Conservation (phyloP, 1,284 basidiomycete species). For the Malassezia globosa region DNA sequence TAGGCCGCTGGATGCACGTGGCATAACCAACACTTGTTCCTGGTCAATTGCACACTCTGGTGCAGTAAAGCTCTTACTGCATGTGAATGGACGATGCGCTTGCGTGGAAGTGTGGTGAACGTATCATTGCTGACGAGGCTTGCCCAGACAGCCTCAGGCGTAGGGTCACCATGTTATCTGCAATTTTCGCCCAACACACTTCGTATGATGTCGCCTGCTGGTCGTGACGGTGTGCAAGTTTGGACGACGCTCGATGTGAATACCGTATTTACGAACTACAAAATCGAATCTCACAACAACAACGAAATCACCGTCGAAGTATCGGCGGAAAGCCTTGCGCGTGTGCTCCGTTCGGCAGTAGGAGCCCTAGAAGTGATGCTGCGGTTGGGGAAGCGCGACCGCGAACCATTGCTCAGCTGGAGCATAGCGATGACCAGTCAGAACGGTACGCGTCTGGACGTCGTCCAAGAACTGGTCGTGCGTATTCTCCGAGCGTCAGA, state of each 20-base stretch:
- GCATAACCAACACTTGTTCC: too few species aligned
- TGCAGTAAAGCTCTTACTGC: too few species aligned
- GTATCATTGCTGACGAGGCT: slow-evolving; percentile 10
- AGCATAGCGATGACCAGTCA: slow-evolving; percentile 58
- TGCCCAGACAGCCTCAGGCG: slow-evolving; percentile 8
- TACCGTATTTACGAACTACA: slow-evolving; percentile 68
- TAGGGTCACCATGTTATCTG: slow-evolving; percentile 5
- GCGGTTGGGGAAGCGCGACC: slow-evolving; percentile 71
- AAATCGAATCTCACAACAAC: slow-evolving; percentile 72
- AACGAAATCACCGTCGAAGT: slow-evolving; percentile 70
- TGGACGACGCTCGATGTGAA: slow-evolving; percentile 47
- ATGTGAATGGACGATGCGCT: slow-evolving; percentile 6
- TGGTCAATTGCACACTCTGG: too few species aligned
- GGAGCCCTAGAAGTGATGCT: slow-evolving; percentile 61
- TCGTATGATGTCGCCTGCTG: slow-evolving; percentile 11
- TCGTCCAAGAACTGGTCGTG: slow-evolving; percentile 49
- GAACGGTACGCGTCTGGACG: slow-evolving; percentile 34
- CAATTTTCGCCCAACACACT: slow-evolving; percentile 11
- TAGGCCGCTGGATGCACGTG: too few species aligned
- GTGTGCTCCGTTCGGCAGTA: slow-evolving; percentile 55
- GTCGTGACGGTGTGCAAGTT: slow-evolving; percentile 14
- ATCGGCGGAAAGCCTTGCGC: slow-evolving; percentile 62
- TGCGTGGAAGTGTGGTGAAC: slow-evolving; percentile 10
- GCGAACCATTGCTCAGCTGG: slow-evolving; percentile 62
- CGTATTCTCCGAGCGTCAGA: slow-evolving; percentile 63